These are phyloP conservation scores for Boeremia lycopersici DNA, from an alignment of 2,329 filamentous ascomycete species.

Conservation along the genomic window DNA sequence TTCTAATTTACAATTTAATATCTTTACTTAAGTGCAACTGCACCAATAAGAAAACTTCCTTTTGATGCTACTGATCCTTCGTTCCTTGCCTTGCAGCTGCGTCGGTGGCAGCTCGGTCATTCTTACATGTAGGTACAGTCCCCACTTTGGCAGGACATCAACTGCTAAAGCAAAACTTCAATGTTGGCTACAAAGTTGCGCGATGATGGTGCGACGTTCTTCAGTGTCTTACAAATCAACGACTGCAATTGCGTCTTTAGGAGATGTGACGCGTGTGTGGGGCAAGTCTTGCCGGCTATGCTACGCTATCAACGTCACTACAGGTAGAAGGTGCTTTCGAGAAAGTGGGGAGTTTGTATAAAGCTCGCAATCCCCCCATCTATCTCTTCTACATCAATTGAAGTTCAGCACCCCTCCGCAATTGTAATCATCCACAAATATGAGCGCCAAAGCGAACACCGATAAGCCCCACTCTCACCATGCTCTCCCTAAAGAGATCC, in stretches of 20 bases:
- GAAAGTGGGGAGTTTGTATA: constrained; percentile 34
- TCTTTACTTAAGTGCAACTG: too few species aligned
- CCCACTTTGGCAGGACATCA: not conserved
- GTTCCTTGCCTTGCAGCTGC: too few species aligned
- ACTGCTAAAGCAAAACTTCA: not conserved
- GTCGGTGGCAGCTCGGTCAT: too few species aligned
- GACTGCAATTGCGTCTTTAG: not conserved
- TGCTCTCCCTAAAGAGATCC: constrained; percentile 37
- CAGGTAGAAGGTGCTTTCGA: constrained; percentile 11
- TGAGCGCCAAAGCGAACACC: constrained; percentile 31
- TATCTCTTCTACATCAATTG: constrained; percentile 4
- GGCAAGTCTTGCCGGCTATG: constrained; percentile 5
- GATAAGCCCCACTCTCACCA: constrained; percentile 40
- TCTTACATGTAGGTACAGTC: not conserved
- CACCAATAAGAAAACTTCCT: too few species aligned
- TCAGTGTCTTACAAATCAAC: constrained; percentile 12
- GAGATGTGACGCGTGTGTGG: constrained; percentile 11
- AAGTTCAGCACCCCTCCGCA: not conserved
- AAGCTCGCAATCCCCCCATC: constrained; percentile 17
- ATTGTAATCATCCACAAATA: constrained; percentile 12
- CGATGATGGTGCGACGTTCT: not conserved
- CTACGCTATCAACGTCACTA: constrained; percentile 27
- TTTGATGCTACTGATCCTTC: too few species aligned
- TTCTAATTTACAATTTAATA: too few species aligned
- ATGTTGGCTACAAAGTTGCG: not conserved